Percentiles rank a stretch among this genome's conserved stretches.
These are phyloP conservation scores for Fagus sylvatica DNA, from an alignment of 306 rosid species.

Conservation along the genomic window DNA sequence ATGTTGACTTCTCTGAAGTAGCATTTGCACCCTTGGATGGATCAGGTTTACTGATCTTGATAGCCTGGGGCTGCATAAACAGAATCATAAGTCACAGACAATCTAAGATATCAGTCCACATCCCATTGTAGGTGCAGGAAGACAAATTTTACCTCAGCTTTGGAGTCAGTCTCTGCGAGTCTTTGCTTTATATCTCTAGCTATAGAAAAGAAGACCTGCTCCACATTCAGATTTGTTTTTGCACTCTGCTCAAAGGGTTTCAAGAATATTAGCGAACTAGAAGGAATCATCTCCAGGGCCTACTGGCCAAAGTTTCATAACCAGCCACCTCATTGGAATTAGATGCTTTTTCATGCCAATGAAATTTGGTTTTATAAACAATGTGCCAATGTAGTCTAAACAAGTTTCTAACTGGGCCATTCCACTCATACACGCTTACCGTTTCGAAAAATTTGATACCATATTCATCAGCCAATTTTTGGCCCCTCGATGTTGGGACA, in stretches of 20 bases:
- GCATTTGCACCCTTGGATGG: slow-evolving; percentile 9
- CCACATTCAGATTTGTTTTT: slow-evolving; percentile 37
- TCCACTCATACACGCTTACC: slow-evolving; percentile 13
- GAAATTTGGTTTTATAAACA: no score
- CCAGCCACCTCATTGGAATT: no score
- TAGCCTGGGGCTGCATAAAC: slow-evolving; percentile 15
- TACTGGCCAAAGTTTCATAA: no score
- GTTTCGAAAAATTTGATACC: slow-evolving; percentile 32
- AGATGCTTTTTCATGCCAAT: no score
- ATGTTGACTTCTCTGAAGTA: not conserved
- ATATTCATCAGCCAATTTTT: slow-evolving; percentile 37
- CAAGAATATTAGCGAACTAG: not conserved
- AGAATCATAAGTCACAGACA: not conserved
- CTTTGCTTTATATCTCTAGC: slow-evolving; percentile 37
- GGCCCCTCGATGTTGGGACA: slow-evolving; percentile 33
- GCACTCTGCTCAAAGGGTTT: slow-evolving; percentile 33
- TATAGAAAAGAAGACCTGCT: slow-evolving; percentile 31
- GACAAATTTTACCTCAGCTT: slow-evolving; percentile 4
- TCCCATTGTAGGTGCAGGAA: not conserved
- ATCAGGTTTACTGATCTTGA: slow-evolving; percentile 27
- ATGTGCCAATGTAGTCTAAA: no score
- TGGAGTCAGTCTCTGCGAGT: slow-evolving; percentile 22
- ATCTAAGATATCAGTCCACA: not conserved
- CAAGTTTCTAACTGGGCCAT: no score
- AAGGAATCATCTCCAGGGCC: no score